phyloP scores from a whole-genome alignment of 805 yeast genomes.

The Yamadazyma akitaensis region DNA sequence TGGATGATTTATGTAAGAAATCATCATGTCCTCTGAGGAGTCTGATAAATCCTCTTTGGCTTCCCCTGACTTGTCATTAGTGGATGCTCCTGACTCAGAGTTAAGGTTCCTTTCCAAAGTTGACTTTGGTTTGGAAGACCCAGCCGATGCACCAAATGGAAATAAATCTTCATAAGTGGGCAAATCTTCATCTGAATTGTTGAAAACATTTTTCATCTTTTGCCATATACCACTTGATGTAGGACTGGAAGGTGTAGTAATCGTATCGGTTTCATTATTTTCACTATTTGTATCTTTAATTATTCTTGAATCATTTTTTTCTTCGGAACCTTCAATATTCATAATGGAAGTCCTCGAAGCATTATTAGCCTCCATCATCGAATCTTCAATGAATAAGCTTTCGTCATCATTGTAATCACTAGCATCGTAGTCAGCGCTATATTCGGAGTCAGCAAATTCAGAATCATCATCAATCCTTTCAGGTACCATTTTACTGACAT shows the following conservation, averaged over 20 bases:
- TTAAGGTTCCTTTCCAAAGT: constrained; percentile 31
- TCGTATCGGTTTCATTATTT: constrained; percentile 12
- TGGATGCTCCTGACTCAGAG: constrained; percentile 1
- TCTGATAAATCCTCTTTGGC: constrained; percentile 32
- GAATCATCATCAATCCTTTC: constrained; percentile 19
- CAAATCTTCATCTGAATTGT: constrained; percentile 34
- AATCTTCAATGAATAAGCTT: constrained; percentile 4
- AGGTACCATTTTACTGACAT: constrained; percentile 38
- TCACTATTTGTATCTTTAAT: constrained; percentile 16
- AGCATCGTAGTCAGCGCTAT: constrained; percentile 19
- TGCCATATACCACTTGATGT: constrained; percentile 35
- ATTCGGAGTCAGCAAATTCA: constrained; percentile 33
- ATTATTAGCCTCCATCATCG: constrained; percentile 2
- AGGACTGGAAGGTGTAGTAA: neutral
- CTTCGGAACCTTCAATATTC: neutral
- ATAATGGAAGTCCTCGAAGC: neutral
- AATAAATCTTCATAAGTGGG: constrained; percentile 76
- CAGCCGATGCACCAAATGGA: constrained; percentile 47
- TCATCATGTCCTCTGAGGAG: constrained; percentile 42
- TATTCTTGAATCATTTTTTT: constrained; percentile 9
- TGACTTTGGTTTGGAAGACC: constrained; percentile 31
- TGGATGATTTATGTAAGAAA: constrained; percentile 41
- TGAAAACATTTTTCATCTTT: constrained; percentile 41
- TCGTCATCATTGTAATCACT: constrained; percentile 16
- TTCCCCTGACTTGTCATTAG: constrained; percentile 17